phyloP scores from a whole-genome alignment of 192 early-diverging fungal species.

The Glomus cerebriforme region DNA sequence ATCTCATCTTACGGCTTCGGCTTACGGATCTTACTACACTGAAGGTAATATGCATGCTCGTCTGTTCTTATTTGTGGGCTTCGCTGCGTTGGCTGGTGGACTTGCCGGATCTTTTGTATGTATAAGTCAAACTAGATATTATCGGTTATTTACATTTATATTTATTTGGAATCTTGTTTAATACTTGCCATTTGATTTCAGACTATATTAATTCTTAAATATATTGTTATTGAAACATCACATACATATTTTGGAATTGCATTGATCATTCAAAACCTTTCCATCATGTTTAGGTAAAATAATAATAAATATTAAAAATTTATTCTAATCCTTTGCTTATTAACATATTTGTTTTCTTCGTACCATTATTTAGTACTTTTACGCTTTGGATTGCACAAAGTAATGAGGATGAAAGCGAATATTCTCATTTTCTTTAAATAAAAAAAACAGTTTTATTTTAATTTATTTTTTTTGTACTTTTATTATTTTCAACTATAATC shows the following conservation, averaged over 20 bases:
- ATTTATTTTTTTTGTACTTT: neutral
- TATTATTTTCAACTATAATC: neutral
- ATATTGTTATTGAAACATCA: conserved; percentile 28
- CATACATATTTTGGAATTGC: conserved; percentile 34
- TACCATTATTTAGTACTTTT: conserved; percentile 35
- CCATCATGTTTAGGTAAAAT: conserved; percentile 34
- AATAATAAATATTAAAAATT: neutral
- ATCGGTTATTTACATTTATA: too few relatives aligned
- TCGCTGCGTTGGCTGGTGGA: conserved; percentile 62
- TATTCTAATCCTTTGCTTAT: neutral
- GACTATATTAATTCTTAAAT: conserved; percentile 35
- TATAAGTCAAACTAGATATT: neutral
- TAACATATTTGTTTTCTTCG: neutral
- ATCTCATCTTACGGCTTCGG: conserved; percentile 44
- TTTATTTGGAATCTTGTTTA: too few relatives aligned
- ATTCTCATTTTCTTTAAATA: conserved; percentile 31
- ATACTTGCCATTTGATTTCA: conserved; percentile 2
- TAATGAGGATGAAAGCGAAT: conserved; percentile 36
- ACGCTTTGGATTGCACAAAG: conserved; percentile 47
- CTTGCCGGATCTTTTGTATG: conserved; percentile 58
- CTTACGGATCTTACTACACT: conserved; percentile 33
- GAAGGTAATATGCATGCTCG: conserved; percentile 33
- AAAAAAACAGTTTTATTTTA: neutral
- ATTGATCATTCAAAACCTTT: conserved; percentile 21
- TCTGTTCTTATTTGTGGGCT: conserved; percentile 59